These are phyloP conservation scores for Ogataea paraovalis DNA, from an alignment of 805 yeast genomes.

Conservation along the genomic window DNA sequence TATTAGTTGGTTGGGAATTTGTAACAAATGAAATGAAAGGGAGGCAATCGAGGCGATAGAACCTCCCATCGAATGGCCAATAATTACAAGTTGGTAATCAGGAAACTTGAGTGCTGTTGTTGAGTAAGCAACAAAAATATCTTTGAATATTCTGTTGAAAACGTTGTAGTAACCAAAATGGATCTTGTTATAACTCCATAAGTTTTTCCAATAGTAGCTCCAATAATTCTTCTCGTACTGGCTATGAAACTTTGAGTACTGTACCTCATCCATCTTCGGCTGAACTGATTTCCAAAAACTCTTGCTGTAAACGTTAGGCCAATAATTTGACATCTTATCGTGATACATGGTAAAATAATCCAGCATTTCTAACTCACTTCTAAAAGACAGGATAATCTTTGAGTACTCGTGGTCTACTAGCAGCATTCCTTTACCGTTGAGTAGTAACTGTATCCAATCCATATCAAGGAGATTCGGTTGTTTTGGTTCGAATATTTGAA, in stretches of 20 bases:
- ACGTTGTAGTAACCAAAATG: constrained; percentile 19
- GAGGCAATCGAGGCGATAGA: constrained; percentile 19
- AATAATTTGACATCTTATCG: constrained; percentile 13
- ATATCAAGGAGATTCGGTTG: constrained; percentile 11
- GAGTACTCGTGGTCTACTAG: constrained; percentile 16
- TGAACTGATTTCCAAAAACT: constrained; percentile 13
- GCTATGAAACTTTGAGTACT: constrained; percentile 5
- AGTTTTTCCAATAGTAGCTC: constrained; percentile 16
- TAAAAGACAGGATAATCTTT: constrained; percentile 15
- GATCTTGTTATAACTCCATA: constrained; percentile 14
- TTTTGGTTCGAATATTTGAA: constrained; percentile 11
- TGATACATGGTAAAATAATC: constrained; percentile 19
- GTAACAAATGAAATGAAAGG: constrained; percentile 16
- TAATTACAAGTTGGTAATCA: constrained; percentile 10
- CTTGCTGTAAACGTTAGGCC: constrained; percentile 18
- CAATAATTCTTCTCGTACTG: constrained; percentile 12
- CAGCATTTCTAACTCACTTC: constrained; percentile 16
- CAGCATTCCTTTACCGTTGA: constrained; percentile 16
- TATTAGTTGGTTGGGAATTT: constrained; percentile 12
- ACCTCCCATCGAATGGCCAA: constrained; percentile 24
- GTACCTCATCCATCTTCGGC: constrained; percentile 3
- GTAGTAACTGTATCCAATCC: constrained; percentile 16
- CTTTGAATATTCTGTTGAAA: constrained; percentile 18
- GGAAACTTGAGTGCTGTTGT: constrained; percentile 9
- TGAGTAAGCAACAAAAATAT: constrained; percentile 14